phyloP scores from a whole-genome alignment of 805 yeast species.

The Candida pini region DNA sequence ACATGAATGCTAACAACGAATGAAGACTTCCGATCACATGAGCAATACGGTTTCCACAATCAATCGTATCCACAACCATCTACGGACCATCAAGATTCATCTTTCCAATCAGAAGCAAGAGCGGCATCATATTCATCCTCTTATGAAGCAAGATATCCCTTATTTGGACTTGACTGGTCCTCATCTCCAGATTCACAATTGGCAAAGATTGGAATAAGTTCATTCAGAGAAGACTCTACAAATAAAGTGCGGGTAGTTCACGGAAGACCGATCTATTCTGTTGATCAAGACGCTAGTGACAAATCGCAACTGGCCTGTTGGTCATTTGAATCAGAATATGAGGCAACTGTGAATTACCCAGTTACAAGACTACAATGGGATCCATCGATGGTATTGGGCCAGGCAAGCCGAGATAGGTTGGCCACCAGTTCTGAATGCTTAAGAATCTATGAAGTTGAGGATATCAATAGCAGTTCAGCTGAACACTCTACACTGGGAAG shows the following conservation, averaged over 20 bases:
- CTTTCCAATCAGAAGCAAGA: conserved; percentile 3
- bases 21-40: conserved; percentile 2
- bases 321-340: conserved; percentile 44
- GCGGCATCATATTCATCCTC: conserved; percentile 29
- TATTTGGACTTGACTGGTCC: conserved; percentile 51
- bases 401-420: conserved; percentile 35
- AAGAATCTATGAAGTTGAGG: conserved; percentile 37
- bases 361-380: conserved; percentile 74
- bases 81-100: conserved; percentile 2
- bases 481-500: neutral
- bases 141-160: conserved; percentile 44
- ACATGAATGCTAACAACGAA: neutral
- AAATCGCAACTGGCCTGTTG: conserved; percentile 25
- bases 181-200: conserved; percentile 25
- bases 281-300: conserved; percentile 17
- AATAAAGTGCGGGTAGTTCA: conserved; percentile 57
- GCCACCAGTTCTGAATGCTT: conserved; percentile 72
- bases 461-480: conserved; percentile 5
- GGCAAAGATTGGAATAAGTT: conserved; percentile 59
- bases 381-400: conserved; percentile 33
- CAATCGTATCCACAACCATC: conserved; percentile 1
- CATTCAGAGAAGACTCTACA: conserved; percentile 71
- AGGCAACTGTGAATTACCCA: conserved; percentile 56
- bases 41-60: conserved; percentile 4
- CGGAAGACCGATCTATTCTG: conserved; percentile 24